These are phyloP conservation scores for Scheffersomyces segobiensis DNA, from an alignment of 1,139 yeast genomes.

Conservation along the genomic window DNA sequence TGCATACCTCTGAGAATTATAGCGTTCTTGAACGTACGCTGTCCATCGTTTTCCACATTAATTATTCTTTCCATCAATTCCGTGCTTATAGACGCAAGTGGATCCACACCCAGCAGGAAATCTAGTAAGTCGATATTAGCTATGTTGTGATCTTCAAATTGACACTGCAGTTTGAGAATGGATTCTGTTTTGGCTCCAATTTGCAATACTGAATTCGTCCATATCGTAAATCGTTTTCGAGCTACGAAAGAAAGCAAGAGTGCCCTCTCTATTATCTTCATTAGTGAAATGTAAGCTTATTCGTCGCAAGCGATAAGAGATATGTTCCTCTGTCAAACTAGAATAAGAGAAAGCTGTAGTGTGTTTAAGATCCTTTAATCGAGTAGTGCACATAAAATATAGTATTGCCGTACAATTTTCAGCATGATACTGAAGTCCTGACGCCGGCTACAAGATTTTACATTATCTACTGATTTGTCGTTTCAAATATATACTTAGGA, in stretches of 20 bases:
- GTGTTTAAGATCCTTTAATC: no score
- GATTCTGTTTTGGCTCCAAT: constrained; percentile 1
- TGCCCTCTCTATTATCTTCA: constrained; percentile 10
- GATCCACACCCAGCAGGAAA: constrained; percentile 2
- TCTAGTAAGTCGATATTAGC: constrained; percentile 18
- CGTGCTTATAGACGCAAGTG: neutral
- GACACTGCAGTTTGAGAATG: constrained; percentile 3
- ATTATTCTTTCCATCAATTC: constrained; percentile 8
- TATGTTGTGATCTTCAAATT: constrained; percentile 12
- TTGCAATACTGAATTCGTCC: neutral
- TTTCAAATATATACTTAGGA: no score
- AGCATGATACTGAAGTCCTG: neutral
- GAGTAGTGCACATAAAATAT: neutral
- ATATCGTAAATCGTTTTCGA: constrained; percentile 5
- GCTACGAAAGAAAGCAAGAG: constrained; percentile 8
- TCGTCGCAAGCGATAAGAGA: neutral
- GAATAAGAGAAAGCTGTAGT: no score
- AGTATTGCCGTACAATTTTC: no score
- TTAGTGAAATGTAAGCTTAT: neutral
- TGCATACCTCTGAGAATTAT: constrained; percentile 20
- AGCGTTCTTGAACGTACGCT: constrained; percentile 14
- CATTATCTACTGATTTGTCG: no score
- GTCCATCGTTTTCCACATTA: constrained; percentile 1
- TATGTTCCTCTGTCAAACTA: neutral
- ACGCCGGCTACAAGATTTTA: no score